Conservation (phyloP, 805 yeast species). For the Schizosaccharomyces japonicus region DNA sequence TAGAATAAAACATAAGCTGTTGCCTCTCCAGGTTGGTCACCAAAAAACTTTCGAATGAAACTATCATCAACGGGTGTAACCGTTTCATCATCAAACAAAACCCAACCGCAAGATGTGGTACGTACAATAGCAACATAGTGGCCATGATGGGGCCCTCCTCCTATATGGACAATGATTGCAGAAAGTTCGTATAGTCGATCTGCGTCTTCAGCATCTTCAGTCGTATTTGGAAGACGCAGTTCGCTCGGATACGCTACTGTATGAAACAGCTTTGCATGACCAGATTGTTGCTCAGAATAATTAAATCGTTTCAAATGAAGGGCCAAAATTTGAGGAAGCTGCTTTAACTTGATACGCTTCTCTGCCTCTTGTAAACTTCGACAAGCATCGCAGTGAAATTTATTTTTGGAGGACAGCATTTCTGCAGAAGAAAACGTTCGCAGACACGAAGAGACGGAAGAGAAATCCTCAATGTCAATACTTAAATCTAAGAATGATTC, state of each 20-base stretch:
- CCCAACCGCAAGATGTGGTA: conserved; percentile 60
- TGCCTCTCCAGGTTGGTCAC: conserved; percentile 68
- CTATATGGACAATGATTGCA: conserved; percentile 78
- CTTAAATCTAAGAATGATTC: conserved; percentile 74
- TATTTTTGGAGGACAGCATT: conserved; percentile 62
- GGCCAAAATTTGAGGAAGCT: conserved; percentile 54
- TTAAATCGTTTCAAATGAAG: conserved; percentile 80
- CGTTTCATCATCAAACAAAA: conserved; percentile 82
- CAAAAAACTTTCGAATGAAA: conserved; percentile 65
- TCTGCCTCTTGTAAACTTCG: conserved; percentile 83
- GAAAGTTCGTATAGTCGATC: conserved; percentile 54
- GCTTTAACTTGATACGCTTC: conserved; percentile 58
- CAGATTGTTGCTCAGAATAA: conserved; percentile 58
- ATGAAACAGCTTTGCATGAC: conserved; percentile 69
- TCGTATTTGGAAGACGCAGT: conserved; percentile 40
- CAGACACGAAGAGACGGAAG: conserved; percentile 52
- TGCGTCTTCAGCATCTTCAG: conserved; percentile 27
- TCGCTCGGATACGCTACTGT: conserved; percentile 58
- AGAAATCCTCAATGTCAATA: conserved; percentile 54
- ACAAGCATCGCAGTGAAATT: conserved; percentile 80
- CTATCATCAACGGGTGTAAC: conserved; percentile 70
- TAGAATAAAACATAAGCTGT: conserved; percentile 81
- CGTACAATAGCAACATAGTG: conserved; percentile 78
- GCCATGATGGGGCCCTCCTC: conserved; percentile 95
- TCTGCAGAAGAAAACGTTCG: conserved; percentile 70